Percentiles rank a stretch among this genome's conserved stretches.
Conservation (phyloP, 2,329 filamentous ascomycete genomes). For the Diaporthe sp. region DNA sequence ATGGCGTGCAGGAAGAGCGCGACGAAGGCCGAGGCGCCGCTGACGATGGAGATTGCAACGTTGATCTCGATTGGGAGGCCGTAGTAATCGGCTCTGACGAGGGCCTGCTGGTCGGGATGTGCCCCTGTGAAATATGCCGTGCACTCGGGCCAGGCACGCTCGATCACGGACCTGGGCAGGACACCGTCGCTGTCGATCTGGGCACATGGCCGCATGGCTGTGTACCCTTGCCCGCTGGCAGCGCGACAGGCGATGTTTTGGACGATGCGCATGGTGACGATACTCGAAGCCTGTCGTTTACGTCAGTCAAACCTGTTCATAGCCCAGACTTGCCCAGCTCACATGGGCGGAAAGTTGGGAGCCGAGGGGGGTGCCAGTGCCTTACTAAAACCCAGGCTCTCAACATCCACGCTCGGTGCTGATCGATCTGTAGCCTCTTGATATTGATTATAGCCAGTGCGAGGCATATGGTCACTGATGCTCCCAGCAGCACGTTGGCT, state of each 20-base stretch:
- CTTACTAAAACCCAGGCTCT: constrained; percentile 64
- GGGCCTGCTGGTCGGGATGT: constrained; percentile 46
- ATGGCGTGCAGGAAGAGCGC: constrained; percentile 65
- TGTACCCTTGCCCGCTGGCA: constrained; percentile 51
- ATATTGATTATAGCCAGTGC: constrained; percentile 68
- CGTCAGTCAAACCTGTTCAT: not conserved
- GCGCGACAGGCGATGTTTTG: constrained; percentile 58
- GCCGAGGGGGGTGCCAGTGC: no score
- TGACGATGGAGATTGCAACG: constrained; percentile 61
- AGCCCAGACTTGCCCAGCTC: not conserved
- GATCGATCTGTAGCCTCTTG: constrained; percentile 72
- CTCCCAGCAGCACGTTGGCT: constrained; percentile 57
- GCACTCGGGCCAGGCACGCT: constrained; percentile 61
- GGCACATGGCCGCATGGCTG: constrained; percentile 57
- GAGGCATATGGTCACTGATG: constrained; percentile 60
- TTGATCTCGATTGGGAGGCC: constrained; percentile 51
- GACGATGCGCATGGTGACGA: constrained; percentile 67
- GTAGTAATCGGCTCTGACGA: constrained; percentile 53
- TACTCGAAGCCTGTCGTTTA: constrained; percentile 57
- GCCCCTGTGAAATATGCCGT: constrained; percentile 52
- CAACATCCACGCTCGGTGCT: constrained; percentile 76
- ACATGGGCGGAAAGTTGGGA: not conserved
- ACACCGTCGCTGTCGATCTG: constrained; percentile 60
- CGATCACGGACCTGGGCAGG: constrained; percentile 47
- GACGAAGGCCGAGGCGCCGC: constrained; percentile 68